These are phyloP conservation scores for Extremus antarcticus DNA, from an alignment of 495 filamentous ascomycete genomes.

Conservation along the genomic window DNA sequence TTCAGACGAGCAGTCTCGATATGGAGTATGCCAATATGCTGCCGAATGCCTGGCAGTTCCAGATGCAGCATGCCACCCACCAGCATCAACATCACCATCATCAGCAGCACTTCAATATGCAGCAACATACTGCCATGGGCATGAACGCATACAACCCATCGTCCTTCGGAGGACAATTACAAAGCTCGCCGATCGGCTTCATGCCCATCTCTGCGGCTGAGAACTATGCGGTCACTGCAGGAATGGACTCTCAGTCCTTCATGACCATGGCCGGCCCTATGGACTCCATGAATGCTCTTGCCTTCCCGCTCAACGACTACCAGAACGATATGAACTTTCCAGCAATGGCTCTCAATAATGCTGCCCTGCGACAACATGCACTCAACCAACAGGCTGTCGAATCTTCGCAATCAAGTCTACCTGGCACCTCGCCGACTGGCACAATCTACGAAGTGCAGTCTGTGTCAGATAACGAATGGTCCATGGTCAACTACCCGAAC, in stretches of 20 bases:
- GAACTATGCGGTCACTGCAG: conserved; percentile 43
- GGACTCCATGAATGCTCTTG: conserved; percentile 45
- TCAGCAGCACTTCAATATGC: conserved; percentile 30
- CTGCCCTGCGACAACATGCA: not conserved
- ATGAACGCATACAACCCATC: conserved; percentile 35
- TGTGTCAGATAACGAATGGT: conserved; percentile 76
- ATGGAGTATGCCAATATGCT: conserved; percentile 21
- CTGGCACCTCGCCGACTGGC: conserved; percentile 70
- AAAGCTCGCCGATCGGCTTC: conserved; percentile 56
- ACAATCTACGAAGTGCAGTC: conserved; percentile 77
- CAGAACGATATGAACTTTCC: conserved; percentile 31
- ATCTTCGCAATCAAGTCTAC: conserved; percentile 26
- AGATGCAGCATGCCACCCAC: conserved; percentile 38
- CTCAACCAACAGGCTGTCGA: conserved; percentile 17
- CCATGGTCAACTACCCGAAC: conserved; percentile 11
- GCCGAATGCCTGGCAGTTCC: conserved; percentile 41
- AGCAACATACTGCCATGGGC: conserved; percentile 41
- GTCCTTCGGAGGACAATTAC: conserved; percentile 41
- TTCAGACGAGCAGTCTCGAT: conserved; percentile 10
- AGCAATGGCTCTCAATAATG: conserved; percentile 14
- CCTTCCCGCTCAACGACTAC: conserved; percentile 60
- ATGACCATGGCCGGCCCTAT: conserved; percentile 55
- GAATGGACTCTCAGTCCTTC: conserved; percentile 51
- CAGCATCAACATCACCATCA: conserved; percentile 39
- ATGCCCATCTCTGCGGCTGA: conserved; percentile 53